Percentiles rank a stretch among this genome's conserved stretches.
These are phyloP conservation scores for Corynespora cassiicola DNA, from an alignment of 2,329 filamentous ascomycete genomes.

Conservation along the genomic window DNA sequence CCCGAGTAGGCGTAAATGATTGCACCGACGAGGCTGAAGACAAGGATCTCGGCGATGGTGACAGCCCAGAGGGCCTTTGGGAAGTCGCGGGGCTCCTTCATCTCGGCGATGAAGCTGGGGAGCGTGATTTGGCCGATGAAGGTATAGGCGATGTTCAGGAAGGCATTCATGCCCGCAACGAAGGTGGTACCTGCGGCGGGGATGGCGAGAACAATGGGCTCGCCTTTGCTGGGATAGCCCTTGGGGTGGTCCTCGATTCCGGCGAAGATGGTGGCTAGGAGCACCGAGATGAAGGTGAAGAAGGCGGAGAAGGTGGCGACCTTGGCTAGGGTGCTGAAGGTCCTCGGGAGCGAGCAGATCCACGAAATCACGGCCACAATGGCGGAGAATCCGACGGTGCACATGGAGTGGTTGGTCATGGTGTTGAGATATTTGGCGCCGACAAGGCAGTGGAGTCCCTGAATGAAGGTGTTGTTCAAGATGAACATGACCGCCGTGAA, in stretches of 20 bases:
- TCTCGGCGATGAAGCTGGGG: constrained; percentile 94
- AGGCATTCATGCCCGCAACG: constrained; percentile 82
- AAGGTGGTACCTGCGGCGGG: constrained; percentile 77
- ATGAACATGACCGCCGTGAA: constrained; percentile 84
- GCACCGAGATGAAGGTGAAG: constrained; percentile 88
- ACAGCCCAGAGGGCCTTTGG: constrained; percentile 92
- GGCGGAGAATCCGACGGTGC: constrained; percentile 81
- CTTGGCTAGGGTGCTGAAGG: constrained; percentile 80
- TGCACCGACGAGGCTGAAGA: constrained; percentile 82
- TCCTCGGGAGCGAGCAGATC: constrained; percentile 81
- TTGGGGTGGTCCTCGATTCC: constrained; percentile 77
- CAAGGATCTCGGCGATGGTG: constrained; percentile 84
- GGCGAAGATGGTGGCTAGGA: constrained; percentile 83
- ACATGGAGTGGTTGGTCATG: constrained; percentile 74
- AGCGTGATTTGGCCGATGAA: constrained; percentile 96
- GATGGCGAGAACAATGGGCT: constrained; percentile 71
- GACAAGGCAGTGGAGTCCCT: constrained; percentile 82
- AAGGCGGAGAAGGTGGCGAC: constrained; percentile 80
- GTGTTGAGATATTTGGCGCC: constrained; percentile 91
- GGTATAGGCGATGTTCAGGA: constrained; percentile 94
- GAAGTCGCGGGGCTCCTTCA: constrained; percentile 82
- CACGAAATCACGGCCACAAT: constrained; percentile 78
- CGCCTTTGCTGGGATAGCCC: constrained; percentile 63
- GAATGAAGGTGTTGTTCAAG: constrained; percentile 92
- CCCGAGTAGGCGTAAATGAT: constrained; percentile 89